Conservation (phyloP, 1,284 basidiomycete genomes). For the Ceratobasidium sp. region DNA sequence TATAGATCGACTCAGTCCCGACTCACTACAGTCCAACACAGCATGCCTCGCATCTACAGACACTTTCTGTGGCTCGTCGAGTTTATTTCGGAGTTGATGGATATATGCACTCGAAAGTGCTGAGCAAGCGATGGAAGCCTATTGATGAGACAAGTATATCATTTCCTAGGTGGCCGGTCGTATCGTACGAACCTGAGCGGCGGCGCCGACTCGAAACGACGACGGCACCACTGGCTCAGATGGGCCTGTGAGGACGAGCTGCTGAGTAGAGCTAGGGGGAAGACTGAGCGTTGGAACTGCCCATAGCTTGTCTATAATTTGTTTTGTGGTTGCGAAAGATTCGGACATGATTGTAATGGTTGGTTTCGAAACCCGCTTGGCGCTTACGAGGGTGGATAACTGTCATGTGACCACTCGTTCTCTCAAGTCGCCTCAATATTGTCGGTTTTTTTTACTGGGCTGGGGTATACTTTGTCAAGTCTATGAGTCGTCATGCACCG, state of each 20-base stretch:
- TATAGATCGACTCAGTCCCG: neutral
- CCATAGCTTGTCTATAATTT: conserved; percentile 30
- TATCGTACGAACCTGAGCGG: conserved; percentile 62
- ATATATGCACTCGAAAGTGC: conserved; percentile 68
- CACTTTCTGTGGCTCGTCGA: conserved; percentile 60
- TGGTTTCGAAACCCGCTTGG: too few relatives aligned
- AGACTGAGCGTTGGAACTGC: conserved; percentile 13
- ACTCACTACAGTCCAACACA: conserved; percentile 69
- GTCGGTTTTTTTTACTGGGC: too few relatives aligned
- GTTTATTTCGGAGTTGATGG: conserved; percentile 57
- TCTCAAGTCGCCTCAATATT: too few relatives aligned
- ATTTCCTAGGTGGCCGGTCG: conserved; percentile 28
- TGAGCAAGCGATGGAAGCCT: conserved; percentile 68
- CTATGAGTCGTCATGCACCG: neutral
- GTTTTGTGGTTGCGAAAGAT: neutral
- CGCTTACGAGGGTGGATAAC: too few relatives aligned
- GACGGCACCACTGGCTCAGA: conserved; percentile 64
- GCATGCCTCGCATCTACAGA: conserved; percentile 70
- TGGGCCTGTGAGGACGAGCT: conserved; percentile 58
- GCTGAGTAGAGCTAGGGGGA: conserved; percentile 2
- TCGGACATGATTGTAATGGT: too few relatives aligned
- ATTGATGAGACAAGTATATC: conserved; percentile 3
- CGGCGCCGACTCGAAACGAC: conserved; percentile 65
- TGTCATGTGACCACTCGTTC: too few relatives aligned
- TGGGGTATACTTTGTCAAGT: too few relatives aligned